Percentiles rank a stretch among this genome's conserved stretches.
phyloP scores from a whole-genome alignment of 257 asterid genomes.

The Lantana camara region DNA sequence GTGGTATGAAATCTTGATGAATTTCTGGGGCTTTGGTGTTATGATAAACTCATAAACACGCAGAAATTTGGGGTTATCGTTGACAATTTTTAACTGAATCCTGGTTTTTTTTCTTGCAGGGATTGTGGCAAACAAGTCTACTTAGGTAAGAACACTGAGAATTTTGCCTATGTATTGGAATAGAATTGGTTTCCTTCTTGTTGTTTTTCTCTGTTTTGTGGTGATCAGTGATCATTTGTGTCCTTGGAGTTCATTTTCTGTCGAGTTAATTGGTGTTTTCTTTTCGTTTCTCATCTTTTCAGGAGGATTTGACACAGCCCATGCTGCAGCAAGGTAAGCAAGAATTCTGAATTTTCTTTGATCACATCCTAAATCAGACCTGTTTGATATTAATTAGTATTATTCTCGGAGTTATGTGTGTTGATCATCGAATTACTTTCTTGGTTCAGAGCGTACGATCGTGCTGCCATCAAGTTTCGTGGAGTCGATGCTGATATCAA shows the following conservation, averaged over 20 bases:
- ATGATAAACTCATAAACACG: not conserved
- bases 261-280: not conserved
- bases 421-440: conserved; percentile 7
- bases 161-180: not conserved
- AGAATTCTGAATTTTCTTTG: conserved; percentile 1
- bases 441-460: conserved; percentile 72
- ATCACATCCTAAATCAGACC: not conserved
- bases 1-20: too few species aligned
- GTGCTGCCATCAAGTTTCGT: conserved; percentile 86
- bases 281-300: conserved; percentile 29
- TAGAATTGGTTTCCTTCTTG: not conserved
- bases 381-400: conserved; percentile 6
- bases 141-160: conserved; percentile 55
- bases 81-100: conserved; percentile 22
- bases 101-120: conserved; percentile 58
- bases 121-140: conserved; percentile 97
- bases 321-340: conserved; percentile 83
- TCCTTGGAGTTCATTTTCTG: not conserved
- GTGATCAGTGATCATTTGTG: not conserved
- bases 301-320: conserved; percentile 99
- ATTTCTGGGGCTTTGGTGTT: conserved; percentile 15
- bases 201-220: not conserved
- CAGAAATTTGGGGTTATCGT: too few species aligned
- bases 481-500: conserved; percentile 90
- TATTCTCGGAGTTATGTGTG: conserved; percentile 9